Evolutionary conservation across 192 early-diverging fungal genomes (phyloP).

Genomic region (Rhizoclosmatium globosum): DNA sequence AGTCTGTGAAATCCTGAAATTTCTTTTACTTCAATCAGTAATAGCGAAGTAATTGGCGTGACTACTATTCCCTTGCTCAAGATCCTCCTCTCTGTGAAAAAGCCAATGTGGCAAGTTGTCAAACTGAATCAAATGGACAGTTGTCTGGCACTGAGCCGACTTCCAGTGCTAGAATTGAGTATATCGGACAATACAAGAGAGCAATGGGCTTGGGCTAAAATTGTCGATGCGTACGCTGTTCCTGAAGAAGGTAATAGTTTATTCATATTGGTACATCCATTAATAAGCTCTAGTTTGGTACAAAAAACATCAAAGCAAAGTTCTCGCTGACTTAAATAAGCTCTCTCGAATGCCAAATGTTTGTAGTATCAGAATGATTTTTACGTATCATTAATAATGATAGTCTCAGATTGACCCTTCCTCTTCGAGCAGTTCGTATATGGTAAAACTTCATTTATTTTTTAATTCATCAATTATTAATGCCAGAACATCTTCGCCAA

Average conservation of each 20-base stretch:
- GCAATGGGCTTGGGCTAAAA: constrained; percentile 51
- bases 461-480: neutral
- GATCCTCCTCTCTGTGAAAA: constrained; percentile 43
- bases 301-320: constrained; percentile 28
- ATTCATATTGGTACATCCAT: neutral
- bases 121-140: constrained; percentile 15
- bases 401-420: too few relatives aligned
- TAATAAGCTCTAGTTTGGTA: constrained; percentile 35
- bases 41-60: constrained; percentile 40
- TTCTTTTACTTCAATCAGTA: neutral
- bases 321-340: constrained; percentile 33
- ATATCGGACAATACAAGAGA: constrained; percentile 49
- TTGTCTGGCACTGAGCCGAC: neutral
- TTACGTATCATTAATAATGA: too few relatives aligned
- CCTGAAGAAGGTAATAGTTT: constrained; percentile 43
- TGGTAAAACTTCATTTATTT: too few relatives aligned
- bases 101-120: constrained; percentile 45
- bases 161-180: constrained; percentile 44
- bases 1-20: too few relatives aligned
- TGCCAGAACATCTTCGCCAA: neutral
- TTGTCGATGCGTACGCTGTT: constrained; percentile 40
- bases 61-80: constrained; percentile 45
- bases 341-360: neutral
- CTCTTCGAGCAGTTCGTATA: too few relatives aligned
- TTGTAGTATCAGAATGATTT: neutral